Conservation (phyloP, 2,329 filamentous ascomycete genomes). For the Curvularia hawaiiensis region DNA sequence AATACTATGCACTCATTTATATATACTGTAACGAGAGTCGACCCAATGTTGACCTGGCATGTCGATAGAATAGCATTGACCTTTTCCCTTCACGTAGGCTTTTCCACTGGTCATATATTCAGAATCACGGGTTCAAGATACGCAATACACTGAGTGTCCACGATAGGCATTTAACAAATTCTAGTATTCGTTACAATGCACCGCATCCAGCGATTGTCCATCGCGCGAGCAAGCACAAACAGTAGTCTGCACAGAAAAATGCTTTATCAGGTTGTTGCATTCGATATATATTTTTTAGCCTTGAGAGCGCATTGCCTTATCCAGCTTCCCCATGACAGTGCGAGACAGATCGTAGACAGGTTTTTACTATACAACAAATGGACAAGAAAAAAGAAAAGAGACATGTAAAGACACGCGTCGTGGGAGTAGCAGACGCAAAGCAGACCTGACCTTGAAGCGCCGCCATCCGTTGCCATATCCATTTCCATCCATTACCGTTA, state of each 20-base stretch:
- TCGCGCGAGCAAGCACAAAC: neutral
- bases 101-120: slow-evolving; percentile 17
- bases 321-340: neutral
- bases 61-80: neutral
- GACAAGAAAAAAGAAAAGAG: neutral
- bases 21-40: neutral
- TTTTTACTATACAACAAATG: slow-evolving; percentile 7
- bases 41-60: neutral
- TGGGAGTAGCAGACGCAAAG: neutral
- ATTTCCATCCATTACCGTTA: slow-evolving; percentile 8
- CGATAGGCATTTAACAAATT: neutral
- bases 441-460: slow-evolving; percentile 9
- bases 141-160: too few species aligned
- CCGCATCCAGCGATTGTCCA: too few species aligned
- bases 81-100: neutral
- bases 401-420: neutral
- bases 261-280: neutral
- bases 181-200: neutral
- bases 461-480: slow-evolving; percentile 4
- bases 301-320: neutral
- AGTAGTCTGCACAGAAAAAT: neutral
- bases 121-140: slow-evolving; percentile 36
- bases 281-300: slow-evolving; percentile 1
- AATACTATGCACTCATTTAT: neutral
- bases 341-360: slow-evolving; percentile 1